Base-by-base conservation (phyloP, 1,284 basidiomycete species). In the Erythrobasidium hasegawianum region DNA sequence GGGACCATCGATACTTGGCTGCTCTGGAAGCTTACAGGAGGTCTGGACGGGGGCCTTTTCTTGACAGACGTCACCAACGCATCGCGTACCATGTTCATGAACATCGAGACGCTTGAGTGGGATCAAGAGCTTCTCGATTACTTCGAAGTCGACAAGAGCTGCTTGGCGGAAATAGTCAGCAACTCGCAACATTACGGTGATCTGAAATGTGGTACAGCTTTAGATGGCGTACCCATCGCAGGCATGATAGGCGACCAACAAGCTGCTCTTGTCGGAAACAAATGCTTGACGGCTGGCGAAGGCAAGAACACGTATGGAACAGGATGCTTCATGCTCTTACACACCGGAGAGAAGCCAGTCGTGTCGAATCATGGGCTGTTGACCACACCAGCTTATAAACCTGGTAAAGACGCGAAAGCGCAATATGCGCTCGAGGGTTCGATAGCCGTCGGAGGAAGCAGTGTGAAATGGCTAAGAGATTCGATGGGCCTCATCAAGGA, bases 1-100 rank as follows among this genome's bases (percentile, higher is more conserved):
- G 95, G 95, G 33, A 98, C 96, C 0, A 87, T 98, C 64, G 96
- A 98, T 78, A 91, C 89, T 38, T 98, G 95, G 93, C 84, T 97
- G 64, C 84, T 88, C 70, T 97, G 93, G 89, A 90, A 93, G 77
- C 81, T 95, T 18, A 87, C 91, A 4, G 91, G 91, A 64, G 87
- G 88, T 24, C 78, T 79, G 1, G 81, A 81, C 40, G 77, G 77
- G 52, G 85, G 85, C 52, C 79, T 90, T n/a, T 93, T 97, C 79
- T 85, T 96, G 70, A 88, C 87, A 71, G 95, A 98, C 77, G 87
- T 90, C n/a, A 92, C 92, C 62, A 98, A 98, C 77, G 95, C 95
- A 1, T 97, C 94, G 1, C 87, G 95, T 53, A 97, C 95, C 0
- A 86, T 98, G 64, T 85, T 97, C 62, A 85, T 97, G 79, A 90